Conservation (phyloP, 2,329 filamentous ascomycete genomes). For the Monilinia fructigena region DNA sequence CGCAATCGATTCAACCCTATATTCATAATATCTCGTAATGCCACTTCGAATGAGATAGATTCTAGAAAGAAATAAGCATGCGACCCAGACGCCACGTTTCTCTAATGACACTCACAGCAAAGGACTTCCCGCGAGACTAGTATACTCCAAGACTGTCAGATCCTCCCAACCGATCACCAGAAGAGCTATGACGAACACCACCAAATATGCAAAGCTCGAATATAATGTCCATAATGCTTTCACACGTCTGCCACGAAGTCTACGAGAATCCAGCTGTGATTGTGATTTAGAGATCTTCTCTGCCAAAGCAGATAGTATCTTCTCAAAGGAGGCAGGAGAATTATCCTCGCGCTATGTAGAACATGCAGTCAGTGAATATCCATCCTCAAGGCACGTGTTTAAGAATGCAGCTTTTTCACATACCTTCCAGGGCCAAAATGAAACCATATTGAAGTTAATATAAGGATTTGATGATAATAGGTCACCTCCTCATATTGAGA, state of each 20-base stretch:
- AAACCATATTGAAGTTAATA: constrained; percentile 60
- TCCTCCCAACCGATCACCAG: constrained; percentile 82
- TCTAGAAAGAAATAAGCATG: constrained; percentile 47
- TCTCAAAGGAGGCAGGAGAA: constrained; percentile 91
- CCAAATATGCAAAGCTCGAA: constrained; percentile 82
- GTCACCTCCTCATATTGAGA: constrained; percentile 29
- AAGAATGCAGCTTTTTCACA: constrained; percentile 36
- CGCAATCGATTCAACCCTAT: constrained; percentile 70
- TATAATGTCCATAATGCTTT: constrained; percentile 90
- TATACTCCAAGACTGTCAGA: constrained; percentile 75
- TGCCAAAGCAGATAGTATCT: constrained; percentile 77
- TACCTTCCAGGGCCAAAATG: constrained; percentile 83
- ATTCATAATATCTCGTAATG: constrained; percentile 73
- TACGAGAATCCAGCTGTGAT: constrained; percentile 68
- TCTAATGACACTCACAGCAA: constrained; percentile 60
- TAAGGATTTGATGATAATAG: neutral
- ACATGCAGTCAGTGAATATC: constrained; percentile 14
- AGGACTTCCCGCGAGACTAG: constrained; percentile 74
- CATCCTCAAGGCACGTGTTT: constrained; percentile 15
- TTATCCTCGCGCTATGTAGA: constrained; percentile 65
- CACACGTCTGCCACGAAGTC: constrained; percentile 70
- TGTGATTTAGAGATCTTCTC: constrained; percentile 76
- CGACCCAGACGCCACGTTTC: neutral
- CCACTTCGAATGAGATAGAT: constrained; percentile 73
- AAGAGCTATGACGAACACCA: constrained; percentile 77